Base-by-base conservation (phyloP, 1,284 basidiomycete genomes). In the Cutaneotrichosporon dermatis region DNA sequence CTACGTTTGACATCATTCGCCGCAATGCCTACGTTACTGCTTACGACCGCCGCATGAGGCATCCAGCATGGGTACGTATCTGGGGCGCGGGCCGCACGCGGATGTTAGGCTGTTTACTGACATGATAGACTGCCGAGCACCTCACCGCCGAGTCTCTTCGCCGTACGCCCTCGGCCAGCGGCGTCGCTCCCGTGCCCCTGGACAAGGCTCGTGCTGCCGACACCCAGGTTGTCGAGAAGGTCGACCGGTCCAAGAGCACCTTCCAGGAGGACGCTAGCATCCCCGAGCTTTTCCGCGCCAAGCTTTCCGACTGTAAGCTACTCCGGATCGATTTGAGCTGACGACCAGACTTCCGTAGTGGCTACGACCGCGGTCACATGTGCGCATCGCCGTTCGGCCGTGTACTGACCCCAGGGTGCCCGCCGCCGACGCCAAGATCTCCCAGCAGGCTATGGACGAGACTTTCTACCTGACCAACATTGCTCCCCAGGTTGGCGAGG, bases 321-420 rank as follows among this genome's bases (percentile, higher is more conserved):
- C n/a, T 7, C 0, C 7, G 2, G 12, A 4, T 46, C 4, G 25
- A 39, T 6, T 12, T 37, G 2, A 15, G 41, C 55, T 61, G 57
- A 64, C 51, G 3, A 16, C 4, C 53, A 76, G 83, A 98, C 76
- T 95, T 97, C 78, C 83, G 84, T 60, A 93, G 90, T 68, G 95
- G 95, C 11, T 99, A 98, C 76, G 95, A 97, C 74, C 86, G 95
- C 13, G 96, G 95, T 48, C 95, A 99, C 77, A 98, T 99, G 94
- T 70, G 59, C 33, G 68, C 58, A 10, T 13, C 43, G 11, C 35
- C 12, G 25, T 1, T 7, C n/a, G 3, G 36, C 25, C 13, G 25
- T 8, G n/a, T 57, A 49, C 63, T 52, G 43, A 60, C 48, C 11
- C 6, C 59, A 91, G 90, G 90, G 91, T 92, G 0, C 93, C 95